phyloP scores from a whole-genome alignment of 805 yeast species.

The Suhomyces vadensis region DNA sequence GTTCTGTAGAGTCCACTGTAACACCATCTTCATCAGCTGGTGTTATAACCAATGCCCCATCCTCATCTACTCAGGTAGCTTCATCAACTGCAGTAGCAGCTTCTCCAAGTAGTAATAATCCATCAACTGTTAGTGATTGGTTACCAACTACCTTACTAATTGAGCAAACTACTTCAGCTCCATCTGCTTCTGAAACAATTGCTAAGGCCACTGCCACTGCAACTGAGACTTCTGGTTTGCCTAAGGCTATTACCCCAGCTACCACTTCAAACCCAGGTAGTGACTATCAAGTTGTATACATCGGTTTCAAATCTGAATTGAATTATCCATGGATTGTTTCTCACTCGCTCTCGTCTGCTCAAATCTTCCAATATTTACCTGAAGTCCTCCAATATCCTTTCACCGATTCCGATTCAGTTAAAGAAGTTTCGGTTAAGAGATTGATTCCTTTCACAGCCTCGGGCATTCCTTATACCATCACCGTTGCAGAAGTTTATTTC shows the following conservation, averaged over 20 bases:
- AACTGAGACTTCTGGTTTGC: conserved; percentile 53
- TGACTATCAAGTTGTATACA: conserved; percentile 55
- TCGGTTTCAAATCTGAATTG: conserved; percentile 77
- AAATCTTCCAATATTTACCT: conserved; percentile 85
- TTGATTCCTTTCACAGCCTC: conserved; percentile 72
- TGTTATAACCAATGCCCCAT: conserved; percentile 8
- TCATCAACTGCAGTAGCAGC: conserved; percentile 11
- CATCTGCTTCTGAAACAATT: conserved; percentile 15
- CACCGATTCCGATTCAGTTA: conserved; percentile 23
- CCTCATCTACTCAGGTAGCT: conserved; percentile 9
- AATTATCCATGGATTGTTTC: conserved; percentile 83
- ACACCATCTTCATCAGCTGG: conserved; percentile 10
- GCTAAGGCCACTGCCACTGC: conserved; percentile 28
- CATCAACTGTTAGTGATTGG: conserved; percentile 27
- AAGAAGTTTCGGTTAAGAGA: conserved; percentile 59
- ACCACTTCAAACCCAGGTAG: conserved; percentile 47
- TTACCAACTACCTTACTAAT: conserved; percentile 37
- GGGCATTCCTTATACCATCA: conserved; percentile 61
- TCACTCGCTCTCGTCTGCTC: conserved; percentile 76
- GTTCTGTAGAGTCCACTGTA: conserved; percentile 1
- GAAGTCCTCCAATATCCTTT: conserved; percentile 66
- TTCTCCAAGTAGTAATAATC: conserved; percentile 11
- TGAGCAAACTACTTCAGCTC: conserved; percentile 19
- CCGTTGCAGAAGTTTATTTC: conserved; percentile 87
- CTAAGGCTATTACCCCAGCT: conserved; percentile 77